Evolutionary conservation across 345 rosid species (phyloP), one percentile per base, ranked within the genome.

Genomic region (Ceriops tagal): DNA sequence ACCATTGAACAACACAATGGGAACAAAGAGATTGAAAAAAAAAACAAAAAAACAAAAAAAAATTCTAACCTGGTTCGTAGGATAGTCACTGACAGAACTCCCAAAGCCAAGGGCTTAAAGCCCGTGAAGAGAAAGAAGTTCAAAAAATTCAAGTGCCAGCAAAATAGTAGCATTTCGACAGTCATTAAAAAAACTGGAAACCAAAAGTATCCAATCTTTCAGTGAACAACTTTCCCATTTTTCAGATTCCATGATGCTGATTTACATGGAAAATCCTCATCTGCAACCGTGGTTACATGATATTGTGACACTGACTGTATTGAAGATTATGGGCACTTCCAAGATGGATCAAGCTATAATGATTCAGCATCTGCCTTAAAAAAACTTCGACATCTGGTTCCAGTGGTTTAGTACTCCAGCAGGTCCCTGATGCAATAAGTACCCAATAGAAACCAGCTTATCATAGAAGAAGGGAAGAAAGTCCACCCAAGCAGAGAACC

Each of bases 401-500:
- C 8, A 31, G 61, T 9, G 66, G 58, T 43, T 76, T 89, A 88
- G 70, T 77, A 73, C 22, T 90, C 96, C 58, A 86, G 53, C 26
- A 96, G 62, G 74, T 72, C 51, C 71, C 82, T 85, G 72, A 81
- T 24, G 69, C 86, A 92, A 67, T 90, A 96, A 49, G 84, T 86
- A 71, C 85, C 85, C 75, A 84, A 51, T 56, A 90, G 57, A 78
- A 80, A 92, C 97, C 98, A 96, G 15, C 77, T 81, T 0, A 92
- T 4, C 13, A 34, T 34, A 92, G 88, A 55, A 96, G 84, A 8
- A 87, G 19, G 9, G 89, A 78, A 79, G 88, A 68, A 0, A 58
- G 13, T 0, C 90, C 21, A 22, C 99, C 93, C 13, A 79, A 60
- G 72, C 77, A 78, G 3, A 85, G 74, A 57, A 92, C 98, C 69